phyloP scores from a whole-genome alignment of 768 basidiomycete genomes.

The Suillus alpinus region DNA sequence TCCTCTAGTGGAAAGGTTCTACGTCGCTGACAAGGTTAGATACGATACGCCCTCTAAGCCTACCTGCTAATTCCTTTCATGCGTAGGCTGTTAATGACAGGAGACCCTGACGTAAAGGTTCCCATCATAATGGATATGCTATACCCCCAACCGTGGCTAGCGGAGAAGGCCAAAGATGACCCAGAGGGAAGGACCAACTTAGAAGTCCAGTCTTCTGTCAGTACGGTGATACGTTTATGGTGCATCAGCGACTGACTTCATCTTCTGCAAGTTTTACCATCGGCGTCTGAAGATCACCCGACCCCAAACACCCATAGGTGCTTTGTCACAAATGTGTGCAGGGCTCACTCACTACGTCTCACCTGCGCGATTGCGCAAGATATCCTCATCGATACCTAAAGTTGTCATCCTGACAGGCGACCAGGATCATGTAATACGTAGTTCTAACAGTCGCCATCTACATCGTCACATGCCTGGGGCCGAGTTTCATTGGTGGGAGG shows the following conservation, averaged over 20 bases:
- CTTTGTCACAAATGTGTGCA: constrained; percentile 72
- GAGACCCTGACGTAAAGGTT: constrained; percentile 46
- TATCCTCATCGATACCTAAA: constrained; percentile 61
- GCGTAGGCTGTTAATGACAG: constrained; percentile 34
- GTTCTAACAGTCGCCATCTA: constrained; percentile 48
- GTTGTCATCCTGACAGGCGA: constrained; percentile 68
- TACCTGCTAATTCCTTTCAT: constrained; percentile 9
- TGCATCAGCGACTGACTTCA: neutral
- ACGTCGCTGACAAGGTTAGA: constrained; percentile 33
- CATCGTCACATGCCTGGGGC: constrained; percentile 57
- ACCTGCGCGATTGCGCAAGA: constrained; percentile 42
- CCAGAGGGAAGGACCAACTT: constrained; percentile 59
- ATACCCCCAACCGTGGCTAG: constrained; percentile 62
- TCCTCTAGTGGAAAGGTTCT: constrained; percentile 39
- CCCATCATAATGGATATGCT: constrained; percentile 54
- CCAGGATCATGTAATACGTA: constrained; percentile 55
- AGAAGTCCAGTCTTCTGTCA: constrained; percentile 55
- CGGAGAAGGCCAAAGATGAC: constrained; percentile 50
- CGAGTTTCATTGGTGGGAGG: constrained; percentile 54
- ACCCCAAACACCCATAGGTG: constrained; percentile 58
- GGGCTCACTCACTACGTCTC: constrained; percentile 60
- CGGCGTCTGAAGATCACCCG: constrained; percentile 49
- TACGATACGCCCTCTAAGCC: neutral
- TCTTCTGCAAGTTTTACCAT: constrained; percentile 38
- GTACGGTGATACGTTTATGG: constrained; percentile 5